phyloP scores from a whole-genome alignment of 2,329 filamentous ascomycete genomes.

The Pseudogymnoascus sp. region DNA sequence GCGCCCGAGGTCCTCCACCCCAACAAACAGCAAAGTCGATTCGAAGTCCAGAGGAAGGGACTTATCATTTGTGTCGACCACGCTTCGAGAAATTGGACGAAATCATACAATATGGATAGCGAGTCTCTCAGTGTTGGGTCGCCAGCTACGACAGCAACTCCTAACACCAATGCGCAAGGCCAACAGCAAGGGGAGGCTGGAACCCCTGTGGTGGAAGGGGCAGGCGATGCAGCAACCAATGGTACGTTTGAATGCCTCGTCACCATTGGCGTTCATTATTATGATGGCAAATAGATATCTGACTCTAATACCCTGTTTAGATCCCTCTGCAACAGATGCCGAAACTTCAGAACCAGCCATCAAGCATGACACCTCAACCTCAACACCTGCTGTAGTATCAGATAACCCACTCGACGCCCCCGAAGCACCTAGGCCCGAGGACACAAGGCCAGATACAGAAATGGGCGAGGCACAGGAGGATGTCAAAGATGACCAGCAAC shows the following conservation, averaged over 20 bases:
- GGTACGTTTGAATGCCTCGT: conserved; percentile 40
- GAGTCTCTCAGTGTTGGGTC: conserved; percentile 50
- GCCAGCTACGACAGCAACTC: conserved; percentile 48
- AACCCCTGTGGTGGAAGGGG: conserved; percentile 20
- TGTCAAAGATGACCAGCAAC: conserved; percentile 41
- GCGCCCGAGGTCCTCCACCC: not conserved
- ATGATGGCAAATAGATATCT: conserved; percentile 13
- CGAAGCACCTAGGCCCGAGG: conserved; percentile 54
- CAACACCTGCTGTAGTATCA: conserved; percentile 45
- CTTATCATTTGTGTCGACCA: conserved; percentile 25
- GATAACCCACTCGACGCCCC: conserved; percentile 66
- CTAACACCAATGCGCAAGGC: conserved; percentile 50
- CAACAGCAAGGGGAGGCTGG: conserved; percentile 40
- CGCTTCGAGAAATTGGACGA: conserved; percentile 17
- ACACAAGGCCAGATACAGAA: conserved; percentile 64
- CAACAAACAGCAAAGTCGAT: conserved; percentile 6
- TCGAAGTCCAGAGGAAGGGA: not conserved
- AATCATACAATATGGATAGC: conserved; percentile 47
- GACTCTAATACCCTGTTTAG: conserved; percentile 31
- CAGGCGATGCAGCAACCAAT: conserved; percentile 49
- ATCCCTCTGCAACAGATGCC: conserved; percentile 56
- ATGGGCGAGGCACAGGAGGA: conserved; percentile 61
- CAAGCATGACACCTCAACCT: conserved; percentile 55
- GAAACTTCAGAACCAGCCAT: conserved; percentile 40
- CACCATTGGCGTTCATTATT: conserved; percentile 23